phyloP scores from a whole-genome alignment of 1,284 basidiomycete genomes.

The Marasmius oreades region DNA sequence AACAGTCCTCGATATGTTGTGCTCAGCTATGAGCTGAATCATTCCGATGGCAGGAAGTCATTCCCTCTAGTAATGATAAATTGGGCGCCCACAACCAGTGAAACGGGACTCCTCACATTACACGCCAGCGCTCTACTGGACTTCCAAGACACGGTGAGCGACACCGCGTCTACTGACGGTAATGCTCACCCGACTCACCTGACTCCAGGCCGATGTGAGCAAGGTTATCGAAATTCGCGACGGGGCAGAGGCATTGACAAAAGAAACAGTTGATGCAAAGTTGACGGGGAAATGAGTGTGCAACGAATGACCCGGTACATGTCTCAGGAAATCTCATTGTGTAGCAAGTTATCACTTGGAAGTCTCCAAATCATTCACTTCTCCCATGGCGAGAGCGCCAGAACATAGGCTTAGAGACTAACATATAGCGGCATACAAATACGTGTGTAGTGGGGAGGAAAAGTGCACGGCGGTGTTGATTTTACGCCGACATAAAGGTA shows the following conservation, averaged over 20 bases:
- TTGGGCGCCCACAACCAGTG: slow-evolving; percentile 77
- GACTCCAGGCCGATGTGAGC: slow-evolving; percentile 59
- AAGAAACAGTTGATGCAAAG: slow-evolving; percentile 62
- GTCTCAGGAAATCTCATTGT: too few species aligned
- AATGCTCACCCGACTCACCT: background rate
- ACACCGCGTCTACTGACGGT: background rate
- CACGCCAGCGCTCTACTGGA: slow-evolving; percentile 80
- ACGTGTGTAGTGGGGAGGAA: background rate
- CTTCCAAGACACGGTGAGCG: slow-evolving; percentile 72
- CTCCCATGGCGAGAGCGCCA: background rate
- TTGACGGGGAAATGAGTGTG: slow-evolving; percentile 34
- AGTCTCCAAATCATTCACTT: background rate
- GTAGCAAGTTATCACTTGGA: too few species aligned
- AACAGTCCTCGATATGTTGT: slow-evolving; percentile 83
- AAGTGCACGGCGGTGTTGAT: slow-evolving; percentile 8
- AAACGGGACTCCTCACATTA: slow-evolving; percentile 75
- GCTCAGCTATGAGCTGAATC: slow-evolving; percentile 78
- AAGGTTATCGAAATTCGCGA: slow-evolving; percentile 81
- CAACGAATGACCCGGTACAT: too few species aligned
- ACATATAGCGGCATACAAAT: background rate
- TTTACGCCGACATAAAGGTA: slow-evolving; percentile 17
- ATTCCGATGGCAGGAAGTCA: slow-evolving; percentile 81
- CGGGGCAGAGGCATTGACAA: slow-evolving; percentile 77
- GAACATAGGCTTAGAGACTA: background rate
- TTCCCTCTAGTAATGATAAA: slow-evolving; percentile 85